A percentile compares a stretch with the other conserved stretches of the same genome.
Conservation (phyloP, 371 early-diverging fungal species). For the Batkoa obscura region DNA sequence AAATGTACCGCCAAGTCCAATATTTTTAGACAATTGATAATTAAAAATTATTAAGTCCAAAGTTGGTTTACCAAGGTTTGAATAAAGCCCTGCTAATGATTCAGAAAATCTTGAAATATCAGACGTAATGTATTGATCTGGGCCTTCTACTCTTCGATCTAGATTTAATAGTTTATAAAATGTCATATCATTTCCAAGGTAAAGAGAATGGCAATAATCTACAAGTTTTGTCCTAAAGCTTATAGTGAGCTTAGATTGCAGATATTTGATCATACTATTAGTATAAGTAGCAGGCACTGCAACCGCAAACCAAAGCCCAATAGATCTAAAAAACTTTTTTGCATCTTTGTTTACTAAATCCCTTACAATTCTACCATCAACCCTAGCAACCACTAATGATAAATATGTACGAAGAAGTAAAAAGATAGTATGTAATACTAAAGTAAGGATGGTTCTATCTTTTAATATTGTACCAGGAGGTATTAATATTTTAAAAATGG, state of each 20-base stretch:
- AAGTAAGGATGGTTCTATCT: constrained; percentile 55
- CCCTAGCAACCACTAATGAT: constrained; percentile 74
- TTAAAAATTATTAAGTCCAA: constrained; percentile 73
- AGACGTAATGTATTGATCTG: constrained; percentile 72
- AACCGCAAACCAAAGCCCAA: constrained; percentile 85
- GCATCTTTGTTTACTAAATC: constrained; percentile 43
- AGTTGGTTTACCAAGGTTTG: constrained; percentile 68
- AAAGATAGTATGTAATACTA: constrained; percentile 67
- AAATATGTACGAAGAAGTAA: constrained; percentile 79
- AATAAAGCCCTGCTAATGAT: constrained; percentile 46
- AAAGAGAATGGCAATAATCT: constrained; percentile 54
- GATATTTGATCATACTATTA: constrained; percentile 85
- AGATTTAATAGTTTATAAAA: constrained; percentile 69
- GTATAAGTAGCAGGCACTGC: constrained; percentile 95
- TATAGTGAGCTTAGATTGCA: constrained; percentile 81
- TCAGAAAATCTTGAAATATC: constrained; percentile 74
- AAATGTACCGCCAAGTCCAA: constrained; percentile 49
- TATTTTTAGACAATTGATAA: constrained; percentile 52
- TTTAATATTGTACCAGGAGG: constrained; percentile 29
- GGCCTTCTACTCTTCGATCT: constrained; percentile 65
- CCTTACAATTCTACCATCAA: constrained; percentile 86
- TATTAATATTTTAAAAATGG: constrained; percentile 49
- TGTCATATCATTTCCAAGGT: constrained; percentile 47
- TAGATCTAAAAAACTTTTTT: constrained; percentile 30
- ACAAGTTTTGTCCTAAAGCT: constrained; percentile 71